Evolutionary conservation across 768 basidiomycete genomes (phyloP).

Genomic region (Phanerodontia chrysosporium): DNA sequence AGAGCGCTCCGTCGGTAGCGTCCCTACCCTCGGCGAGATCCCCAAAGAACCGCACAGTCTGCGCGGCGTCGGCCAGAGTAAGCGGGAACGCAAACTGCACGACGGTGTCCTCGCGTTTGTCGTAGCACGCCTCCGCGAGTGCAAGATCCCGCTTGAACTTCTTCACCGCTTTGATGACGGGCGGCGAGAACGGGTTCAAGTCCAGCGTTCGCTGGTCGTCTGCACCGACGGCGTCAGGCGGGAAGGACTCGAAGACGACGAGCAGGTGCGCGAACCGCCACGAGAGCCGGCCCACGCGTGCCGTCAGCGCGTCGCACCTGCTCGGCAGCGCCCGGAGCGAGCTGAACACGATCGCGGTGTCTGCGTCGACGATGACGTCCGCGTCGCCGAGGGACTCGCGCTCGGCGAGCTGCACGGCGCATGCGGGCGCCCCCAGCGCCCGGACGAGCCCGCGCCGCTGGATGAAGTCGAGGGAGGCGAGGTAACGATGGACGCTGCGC

Average conservation of each 20-base stretch:
- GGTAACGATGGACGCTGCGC: slow-evolving; percentile 52
- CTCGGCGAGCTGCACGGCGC: slow-evolving; percentile 57
- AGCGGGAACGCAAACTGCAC: slow-evolving; percentile 63
- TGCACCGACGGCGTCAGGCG: not conserved
- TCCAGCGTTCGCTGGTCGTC: slow-evolving; percentile 8
- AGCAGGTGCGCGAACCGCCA: slow-evolving; percentile 56
- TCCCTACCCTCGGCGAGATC: slow-evolving; percentile 47
- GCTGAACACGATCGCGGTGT: slow-evolving; percentile 51
- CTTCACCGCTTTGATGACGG: slow-evolving; percentile 65
- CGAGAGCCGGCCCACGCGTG: slow-evolving; percentile 48
- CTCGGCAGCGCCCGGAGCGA: slow-evolving; percentile 45
- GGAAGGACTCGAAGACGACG: slow-evolving; percentile 46
- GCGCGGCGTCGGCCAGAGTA: slow-evolving; percentile 53
- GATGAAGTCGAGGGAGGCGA: slow-evolving; percentile 64
- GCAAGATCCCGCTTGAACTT: slow-evolving; percentile 59
- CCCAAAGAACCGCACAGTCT: slow-evolving; percentile 51
- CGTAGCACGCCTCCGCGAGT: slow-evolving; percentile 57
- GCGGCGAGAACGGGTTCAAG: slow-evolving; percentile 54
- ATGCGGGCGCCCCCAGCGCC: slow-evolving; percentile 40
- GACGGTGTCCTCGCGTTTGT: slow-evolving; percentile 38
- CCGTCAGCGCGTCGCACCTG: slow-evolving; percentile 39
- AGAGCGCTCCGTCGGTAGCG: slow-evolving; percentile 39
- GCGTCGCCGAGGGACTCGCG: slow-evolving; percentile 54
- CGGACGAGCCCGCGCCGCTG: slow-evolving; percentile 63
- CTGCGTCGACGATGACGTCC: slow-evolving; percentile 66